Evolutionary conservation across 805 yeast genomes (phyloP), one percentile per base, ranked within the genome.

Genomic region (Candida sanyiensis): DNA sequence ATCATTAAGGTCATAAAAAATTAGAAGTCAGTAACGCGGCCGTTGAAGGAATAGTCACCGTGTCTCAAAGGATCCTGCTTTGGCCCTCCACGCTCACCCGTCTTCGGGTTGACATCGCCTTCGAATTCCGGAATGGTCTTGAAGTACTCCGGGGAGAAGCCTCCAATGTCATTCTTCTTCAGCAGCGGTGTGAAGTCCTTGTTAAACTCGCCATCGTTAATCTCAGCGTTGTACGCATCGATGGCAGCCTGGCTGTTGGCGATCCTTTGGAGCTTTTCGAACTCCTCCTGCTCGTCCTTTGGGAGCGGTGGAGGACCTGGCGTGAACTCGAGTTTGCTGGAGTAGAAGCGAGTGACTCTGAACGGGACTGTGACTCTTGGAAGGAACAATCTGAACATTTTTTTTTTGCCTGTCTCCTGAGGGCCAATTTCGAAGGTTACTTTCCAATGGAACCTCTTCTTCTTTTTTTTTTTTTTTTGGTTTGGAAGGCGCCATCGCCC

Each of bases 41-140:
- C 98, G 56, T 93, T 90, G 61, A 82, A 93, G 7, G 96, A 81
- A 76, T 94, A 93, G 52, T 89, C 97, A 13, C 88, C 88, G 52
- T 86, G 90, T 52, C 79, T 77, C 47, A 87, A 69, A 1, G 98
- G 98, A 56, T 93, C 97, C 60, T 93, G 97, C 56, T 93, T 93
- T 19, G 98, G 98, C 0, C 98, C 98, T 34, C 96, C 96, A 17
- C 82, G 70, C 62, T 93, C 98, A 3, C 98, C 98, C 1, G 98
- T 93, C 42, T 68, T 73, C 0, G 98, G 98, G 57, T 93, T 93
- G 13, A 72, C 77, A 45, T 88, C 89, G 2, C 98, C 98, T 61
- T 89, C 96, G 57, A 93, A 93, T 55, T 93, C 98, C 2, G 96
- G 95, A 39, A 88, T 80, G 4, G 88, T 80, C 59, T 82, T 77